Base-by-base conservation (phyloP, 768 basidiomycete species). In the button mushroom (Agaricus bisporus) region DNA sequence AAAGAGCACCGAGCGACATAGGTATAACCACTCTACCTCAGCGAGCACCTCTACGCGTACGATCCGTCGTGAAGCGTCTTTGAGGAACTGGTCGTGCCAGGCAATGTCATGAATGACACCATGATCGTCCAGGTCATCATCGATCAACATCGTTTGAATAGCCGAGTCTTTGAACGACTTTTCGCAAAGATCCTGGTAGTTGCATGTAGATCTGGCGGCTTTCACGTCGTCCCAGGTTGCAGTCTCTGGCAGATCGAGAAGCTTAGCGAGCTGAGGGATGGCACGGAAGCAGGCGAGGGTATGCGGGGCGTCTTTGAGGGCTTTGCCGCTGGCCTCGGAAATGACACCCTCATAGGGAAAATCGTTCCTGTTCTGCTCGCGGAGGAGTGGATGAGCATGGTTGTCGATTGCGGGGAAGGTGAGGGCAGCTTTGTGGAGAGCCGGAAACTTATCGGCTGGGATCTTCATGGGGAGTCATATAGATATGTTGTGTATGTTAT, bases 311-410 rank as follows among this genome's bases (percentile, higher is more conserved):
- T 88, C 83, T 22, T 66, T 62, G 9, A 85, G 69, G 0, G 81
- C 80, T 8, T 73, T 63, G 5, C 78, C 82, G 14, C 67, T 63
- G 18, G 86, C 84, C 63, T 90, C 87, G 2, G 85, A 84, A 41
- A 85, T 68, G 45, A 86, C 61, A 0, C 81, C 81, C 54, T 90
- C 84, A 56, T 89, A 78, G 0, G 82, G 75, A 15, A 87, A 59
- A 3, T 58, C 60, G 46, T 69, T 55, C 28, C 82, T 76, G 49
- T 78, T 61, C 17, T 68, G 67, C 5, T 68, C 71, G 20, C 70
- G 68, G 44, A 91, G 71, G 17, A 91, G 70, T 1, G 87, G 83
- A 61, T 91, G 89, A 0, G 87, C 85, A 61, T 91, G 89, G 64
- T 90, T 89, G 69, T 91, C 88, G 62, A 88, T 86, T 0, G 79